A percentile compares a stretch with the other conserved stretches of the same genome.
These are phyloP conservation scores for Boechera retrofracta DNA, from an alignment of 345 rosid species.

Conservation along the genomic window DNA sequence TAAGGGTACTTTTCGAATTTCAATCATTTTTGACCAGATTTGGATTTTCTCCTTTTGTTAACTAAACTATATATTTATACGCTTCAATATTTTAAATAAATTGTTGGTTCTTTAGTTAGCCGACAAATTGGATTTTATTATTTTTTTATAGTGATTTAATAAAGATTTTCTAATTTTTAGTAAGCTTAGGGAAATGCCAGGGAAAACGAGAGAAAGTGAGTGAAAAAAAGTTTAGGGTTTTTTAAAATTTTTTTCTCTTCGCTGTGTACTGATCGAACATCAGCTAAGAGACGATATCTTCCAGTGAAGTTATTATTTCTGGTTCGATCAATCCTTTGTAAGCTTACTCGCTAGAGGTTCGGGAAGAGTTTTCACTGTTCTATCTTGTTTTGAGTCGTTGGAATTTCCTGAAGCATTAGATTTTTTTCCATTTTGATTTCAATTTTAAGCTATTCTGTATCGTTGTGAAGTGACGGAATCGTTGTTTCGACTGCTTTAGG, in stretches of 20 bases:
- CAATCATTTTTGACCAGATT: slow-evolving; percentile 29
- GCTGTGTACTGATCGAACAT: slow-evolving; percentile 18
- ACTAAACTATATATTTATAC: not conserved
- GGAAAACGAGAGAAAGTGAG: slow-evolving; percentile 34
- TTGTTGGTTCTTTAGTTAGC: slow-evolving; percentile 13
- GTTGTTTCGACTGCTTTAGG: slow-evolving; percentile 18
- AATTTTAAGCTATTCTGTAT: not conserved
- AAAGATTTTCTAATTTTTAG: not conserved
- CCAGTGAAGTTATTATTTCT: not conserved
- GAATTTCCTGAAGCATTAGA: not conserved
- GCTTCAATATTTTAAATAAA: not conserved
- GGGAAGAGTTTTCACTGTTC: not conserved
- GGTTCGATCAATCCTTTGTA: slow-evolving; percentile 1
- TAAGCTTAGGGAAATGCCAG: not conserved
- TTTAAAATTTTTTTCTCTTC: not conserved
- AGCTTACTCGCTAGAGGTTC: not conserved
- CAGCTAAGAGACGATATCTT: slow-evolving; percentile 12
- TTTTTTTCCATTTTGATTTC: not conserved
- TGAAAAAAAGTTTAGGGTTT: slow-evolving; percentile 21
- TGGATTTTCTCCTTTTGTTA: slow-evolving; percentile 6
- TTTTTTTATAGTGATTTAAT: not conserved
- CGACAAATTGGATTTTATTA: slow-evolving; percentile 27
- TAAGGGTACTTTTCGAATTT: not conserved
- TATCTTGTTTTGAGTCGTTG: not conserved
- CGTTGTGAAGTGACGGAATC: not conserved